Evolutionary conservation across 371 early-diverging fungal species (phyloP), one percentile per base, ranked within the genome.

Genomic region (Saksenaea vasiformis): DNA sequence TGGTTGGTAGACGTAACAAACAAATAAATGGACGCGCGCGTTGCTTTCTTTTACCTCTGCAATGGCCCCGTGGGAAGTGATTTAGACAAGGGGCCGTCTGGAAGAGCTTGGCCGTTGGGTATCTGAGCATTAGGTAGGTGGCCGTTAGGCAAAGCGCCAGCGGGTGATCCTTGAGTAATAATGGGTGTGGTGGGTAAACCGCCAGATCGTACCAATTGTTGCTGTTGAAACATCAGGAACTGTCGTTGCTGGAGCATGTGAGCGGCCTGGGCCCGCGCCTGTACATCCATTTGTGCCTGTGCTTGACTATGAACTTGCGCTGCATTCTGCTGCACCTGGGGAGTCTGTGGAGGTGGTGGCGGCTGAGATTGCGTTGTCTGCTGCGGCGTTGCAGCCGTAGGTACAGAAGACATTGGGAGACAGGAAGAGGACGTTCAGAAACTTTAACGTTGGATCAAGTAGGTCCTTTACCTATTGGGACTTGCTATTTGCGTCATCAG

Each of bases 51-150:
- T 22, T 47, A 47, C 51, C 51, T 47, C 51, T 47, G 51, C 51
- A 47, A 47, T 8, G 51, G 51, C 51, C 51, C 51, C 51, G 51
- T 47, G 51, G 24, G 51, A 47, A 47, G 51, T 22, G 51, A 47
- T 47, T 47, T 47, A 11, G 51, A 47, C 51, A 47, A 47, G 51
- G 51, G 51, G 51, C 51, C 51, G 51, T 47, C 51, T 47, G 51
- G 51, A 47, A 47, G 22, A 22, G 24, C 51, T 47, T 47, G 51
- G 51, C 51, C 51, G 10, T 47, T 47, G 51, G 51, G 51, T 47
- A 47, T 47, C 51, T 47, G 51, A 9, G 19, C 51, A 10, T 10
- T 47, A 19, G 24, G 51, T 19, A 19, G 51, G 51, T 47, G 51
- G 11, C 51, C 51, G 22, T 47, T 47, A 22, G 51, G 51, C 22